phyloP scores from a whole-genome alignment of 2,329 filamentous ascomycete species.

The Paracamarosporium sp. region DNA sequence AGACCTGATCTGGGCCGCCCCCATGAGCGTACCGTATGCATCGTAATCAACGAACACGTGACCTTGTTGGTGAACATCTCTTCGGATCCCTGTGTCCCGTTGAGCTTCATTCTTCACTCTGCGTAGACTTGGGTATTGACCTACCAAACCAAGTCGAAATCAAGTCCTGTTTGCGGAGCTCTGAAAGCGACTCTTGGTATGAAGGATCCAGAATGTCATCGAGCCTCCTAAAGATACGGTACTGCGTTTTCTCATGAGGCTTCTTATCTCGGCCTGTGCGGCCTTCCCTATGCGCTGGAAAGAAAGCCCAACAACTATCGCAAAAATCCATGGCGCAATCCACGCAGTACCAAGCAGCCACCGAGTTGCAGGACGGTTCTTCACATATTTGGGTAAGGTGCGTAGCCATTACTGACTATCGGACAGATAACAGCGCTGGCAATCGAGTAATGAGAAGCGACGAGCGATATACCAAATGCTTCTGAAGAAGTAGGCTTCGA shows the following conservation, averaged over 20 bases:
- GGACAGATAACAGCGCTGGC: no score
- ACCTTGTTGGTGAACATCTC: background rate
- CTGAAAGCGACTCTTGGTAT: background rate
- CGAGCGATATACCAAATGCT: no score
- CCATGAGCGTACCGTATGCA: background rate
- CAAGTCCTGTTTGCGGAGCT: constrained; percentile 4
- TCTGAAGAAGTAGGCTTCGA: no score
- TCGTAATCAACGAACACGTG: constrained; percentile 9
- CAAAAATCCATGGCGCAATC: background rate
- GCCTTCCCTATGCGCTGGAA: background rate
- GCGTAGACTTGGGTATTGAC: background rate
- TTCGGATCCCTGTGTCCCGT: constrained; percentile 3
- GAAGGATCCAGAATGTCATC: background rate
- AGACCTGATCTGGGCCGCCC: background rate
- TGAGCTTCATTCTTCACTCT: background rate
- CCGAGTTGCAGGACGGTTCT: background rate
- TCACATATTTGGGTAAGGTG: background rate
- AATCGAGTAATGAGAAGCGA: no score
- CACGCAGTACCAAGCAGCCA: background rate
- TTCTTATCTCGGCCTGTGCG: background rate
- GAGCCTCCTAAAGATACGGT: background rate
- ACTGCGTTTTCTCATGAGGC: background rate
- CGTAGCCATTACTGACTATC: background rate
- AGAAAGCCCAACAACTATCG: background rate
- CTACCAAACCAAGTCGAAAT: constrained; percentile 12